Conservation (phyloP, 805 yeast species). For the Ogataea philodendri region DNA sequence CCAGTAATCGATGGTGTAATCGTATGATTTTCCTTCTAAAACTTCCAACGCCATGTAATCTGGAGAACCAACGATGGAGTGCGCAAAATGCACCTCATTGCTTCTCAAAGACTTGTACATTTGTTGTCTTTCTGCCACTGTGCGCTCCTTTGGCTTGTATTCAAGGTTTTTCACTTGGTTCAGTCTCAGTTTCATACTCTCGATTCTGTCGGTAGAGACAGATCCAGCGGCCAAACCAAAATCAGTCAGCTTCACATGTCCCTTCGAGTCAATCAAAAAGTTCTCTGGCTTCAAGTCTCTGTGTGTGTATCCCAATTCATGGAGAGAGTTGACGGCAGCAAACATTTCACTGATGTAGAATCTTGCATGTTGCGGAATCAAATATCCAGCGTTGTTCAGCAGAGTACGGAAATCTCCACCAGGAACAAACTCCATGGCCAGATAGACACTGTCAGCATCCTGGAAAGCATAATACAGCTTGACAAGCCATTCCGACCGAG, state of each 20-base stretch:
- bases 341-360: slow-evolving; percentile 97
- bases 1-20: slow-evolving; percentile 98
- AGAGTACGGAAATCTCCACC: slow-evolving; percentile 98
- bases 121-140: slow-evolving; percentile 83
- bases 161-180: slow-evolving; percentile 71
- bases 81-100: slow-evolving; percentile 81
- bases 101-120: slow-evolving; percentile 78
- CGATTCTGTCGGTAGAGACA: slow-evolving; percentile 88
- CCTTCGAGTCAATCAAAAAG: slow-evolving; percentile 82
- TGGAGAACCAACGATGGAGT: slow-evolving; percentile 96
- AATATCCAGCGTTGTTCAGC: slow-evolving; percentile 86
- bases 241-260: slow-evolving; percentile 92
- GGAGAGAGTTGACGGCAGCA: slow-evolving; percentile 88
- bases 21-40: slow-evolving; percentile 88
- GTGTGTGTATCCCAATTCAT: slow-evolving; percentile 93
- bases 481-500: slow-evolving; percentile 94
- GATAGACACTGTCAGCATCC: slow-evolving; percentile 80
- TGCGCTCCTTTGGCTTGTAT: slow-evolving; percentile 62
- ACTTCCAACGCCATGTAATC: slow-evolving; percentile 99
- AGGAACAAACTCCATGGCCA: slow-evolving; percentile 99
- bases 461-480: slow-evolving; percentile 93
- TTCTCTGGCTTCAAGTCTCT: slow-evolving; percentile 96
- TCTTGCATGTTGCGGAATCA: slow-evolving; percentile 93
- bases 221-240: slow-evolving; percentile 98
- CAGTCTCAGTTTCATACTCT: slow-evolving; percentile 76